phyloP scores from a whole-genome alignment of 2,329 filamentous ascomycete species.

The Fusarium udum region DNA sequence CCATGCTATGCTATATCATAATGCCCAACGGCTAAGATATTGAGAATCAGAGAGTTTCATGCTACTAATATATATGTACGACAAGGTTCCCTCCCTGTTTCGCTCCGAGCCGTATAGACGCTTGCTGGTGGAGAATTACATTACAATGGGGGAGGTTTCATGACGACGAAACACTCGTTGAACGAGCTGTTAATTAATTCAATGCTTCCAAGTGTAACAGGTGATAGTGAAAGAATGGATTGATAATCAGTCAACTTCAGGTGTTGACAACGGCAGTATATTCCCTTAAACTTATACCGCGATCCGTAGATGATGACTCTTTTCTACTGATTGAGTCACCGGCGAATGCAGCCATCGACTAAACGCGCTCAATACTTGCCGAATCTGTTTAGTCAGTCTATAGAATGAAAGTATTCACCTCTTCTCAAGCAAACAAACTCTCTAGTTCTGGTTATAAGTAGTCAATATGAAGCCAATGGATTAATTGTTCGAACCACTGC shows the following conservation, averaged over 20 bases:
- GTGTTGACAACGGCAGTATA: background rate
- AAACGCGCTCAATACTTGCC: background rate
- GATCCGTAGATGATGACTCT: background rate
- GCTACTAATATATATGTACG: background rate
- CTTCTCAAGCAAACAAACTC: background rate
- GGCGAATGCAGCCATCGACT: slow-evolving; percentile 18
- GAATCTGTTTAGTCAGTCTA: background rate
- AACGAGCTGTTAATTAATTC: slow-evolving; percentile 5
- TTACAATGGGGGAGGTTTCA: background rate
- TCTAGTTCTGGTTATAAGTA: background rate
- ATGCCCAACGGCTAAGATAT: slow-evolving; percentile 19
- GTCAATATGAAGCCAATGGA: background rate
- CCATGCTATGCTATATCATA: background rate
- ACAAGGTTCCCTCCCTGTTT: slow-evolving; percentile 1
- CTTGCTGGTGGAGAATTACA: slow-evolving; percentile 7
- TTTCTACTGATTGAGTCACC: slow-evolving; percentile 34
- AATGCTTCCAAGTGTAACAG: background rate
- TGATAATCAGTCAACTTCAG: background rate
- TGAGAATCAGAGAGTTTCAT: background rate
- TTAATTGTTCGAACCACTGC: background rate
- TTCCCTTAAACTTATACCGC: background rate
- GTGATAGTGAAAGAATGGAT: background rate
- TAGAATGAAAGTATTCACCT: background rate
- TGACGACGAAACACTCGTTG: slow-evolving; percentile 11
- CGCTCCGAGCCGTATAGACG: background rate